Evolutionary conservation across 1,139 yeast species (phyloP), one percentile per base, ranked within the genome.

Genomic region (Debaryomycetaceae sp.): DNA sequence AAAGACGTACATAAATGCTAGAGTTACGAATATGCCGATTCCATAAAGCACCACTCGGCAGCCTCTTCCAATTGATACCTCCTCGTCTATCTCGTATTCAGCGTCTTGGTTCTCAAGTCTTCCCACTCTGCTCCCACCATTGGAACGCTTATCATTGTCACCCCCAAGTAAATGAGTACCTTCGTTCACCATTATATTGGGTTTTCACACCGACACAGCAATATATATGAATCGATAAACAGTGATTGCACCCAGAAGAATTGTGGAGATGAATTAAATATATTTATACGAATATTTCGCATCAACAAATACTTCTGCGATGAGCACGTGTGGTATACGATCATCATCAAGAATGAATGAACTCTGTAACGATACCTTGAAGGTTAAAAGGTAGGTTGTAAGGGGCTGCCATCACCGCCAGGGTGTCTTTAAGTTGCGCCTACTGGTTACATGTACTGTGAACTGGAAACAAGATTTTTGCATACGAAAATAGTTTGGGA

Each of bases 1-100:
- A 53, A 73, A 65, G n/a, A 69, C 48, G 50, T 63, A 71, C 13
- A 69, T 52, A 0, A 51, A 33, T 1, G 48, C 51, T 5, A 62
- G 34, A 5, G 63, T 49, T 5, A 60, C 37, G 3, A 61, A 24
- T 1, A 54, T 53, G 1, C 61, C 65, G 41, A 44, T 31, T 40
- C 53, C 49, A 38, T 41, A 47, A 38, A 58, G 42, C 6, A 41
- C n/a, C 13, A 37, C 27, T 50, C 56, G 58, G 13, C 57, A 51
- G 5, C 48, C 46, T 5, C 51, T 51, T 39, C 58, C 52, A 37
- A 62, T 38, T 17, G 46, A 39, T 39, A 47, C 47, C 27, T 58
- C 64, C 9, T 57, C 62, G 5, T 55, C 51, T 13, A 53, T 58
- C 9, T 49, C 48, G 17, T 53, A 46, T 20, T 49, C 50, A 2